Percentiles rank a stretch among this genome's conserved stretches.
These are phyloP conservation scores for Lachancea lanzarotensis DNA, from an alignment of 805 yeast species.

Conservation along the genomic window DNA sequence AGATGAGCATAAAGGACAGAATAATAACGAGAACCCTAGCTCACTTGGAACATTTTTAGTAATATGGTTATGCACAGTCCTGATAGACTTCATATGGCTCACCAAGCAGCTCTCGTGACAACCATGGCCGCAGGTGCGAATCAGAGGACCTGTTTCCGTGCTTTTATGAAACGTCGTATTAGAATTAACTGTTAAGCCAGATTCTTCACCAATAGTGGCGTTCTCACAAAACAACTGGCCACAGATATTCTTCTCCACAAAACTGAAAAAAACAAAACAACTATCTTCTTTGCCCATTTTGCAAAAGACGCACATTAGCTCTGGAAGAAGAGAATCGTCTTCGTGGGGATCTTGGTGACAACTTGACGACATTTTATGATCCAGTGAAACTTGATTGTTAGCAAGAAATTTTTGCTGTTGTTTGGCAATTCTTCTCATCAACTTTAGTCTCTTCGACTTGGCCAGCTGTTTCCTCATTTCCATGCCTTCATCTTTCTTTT, in stretches of 20 bases:
- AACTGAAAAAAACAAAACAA: conserved; percentile 27
- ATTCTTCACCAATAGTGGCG: background rate
- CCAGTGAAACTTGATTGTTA: conserved; percentile 35
- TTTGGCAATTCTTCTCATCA: conserved; percentile 70
- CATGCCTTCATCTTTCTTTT: conserved; percentile 35
- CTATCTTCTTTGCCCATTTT: conserved; percentile 28
- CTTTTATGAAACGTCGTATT: background rate
- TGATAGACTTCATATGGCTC: conserved; percentile 52
- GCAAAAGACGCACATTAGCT: conserved; percentile 30
- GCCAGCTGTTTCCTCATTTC: conserved; percentile 65
- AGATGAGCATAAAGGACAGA: conserved; percentile 89
- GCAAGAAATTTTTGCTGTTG: conserved; percentile 74
- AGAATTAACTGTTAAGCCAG: background rate
- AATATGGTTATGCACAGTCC: conserved; percentile 57
- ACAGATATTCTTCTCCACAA: conserved; percentile 24
- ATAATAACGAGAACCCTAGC: conserved; percentile 59
- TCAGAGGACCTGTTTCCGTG: conserved; percentile 12
- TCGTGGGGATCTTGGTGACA: conserved; percentile 1
- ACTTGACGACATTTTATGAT: conserved; percentile 10
- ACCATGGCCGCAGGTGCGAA: conserved; percentile 82
- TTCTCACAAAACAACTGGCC: conserved; percentile 30
- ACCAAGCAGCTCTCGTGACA: conserved; percentile 78
- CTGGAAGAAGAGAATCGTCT: conserved; percentile 10
- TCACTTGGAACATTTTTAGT: conserved; percentile 80
- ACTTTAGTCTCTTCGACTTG: conserved; percentile 57